Conservation (phyloP, 2,329 filamentous ascomycete species). For the Colletotrichum simmondsii region DNA sequence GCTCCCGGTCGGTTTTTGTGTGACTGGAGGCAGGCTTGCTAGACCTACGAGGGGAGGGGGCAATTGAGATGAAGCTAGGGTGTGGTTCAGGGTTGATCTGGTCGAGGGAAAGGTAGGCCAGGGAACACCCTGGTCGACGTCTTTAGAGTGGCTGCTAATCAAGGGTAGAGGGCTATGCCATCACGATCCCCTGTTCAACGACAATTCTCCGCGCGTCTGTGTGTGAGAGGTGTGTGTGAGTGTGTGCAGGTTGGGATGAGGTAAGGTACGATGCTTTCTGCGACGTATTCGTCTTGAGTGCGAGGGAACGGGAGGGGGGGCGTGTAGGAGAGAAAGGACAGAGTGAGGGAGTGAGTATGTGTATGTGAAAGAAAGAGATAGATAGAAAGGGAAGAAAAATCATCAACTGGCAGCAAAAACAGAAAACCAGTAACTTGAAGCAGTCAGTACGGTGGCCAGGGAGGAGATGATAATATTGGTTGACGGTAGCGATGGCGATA, state of each 20-base stretch:
- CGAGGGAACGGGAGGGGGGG: not conserved
- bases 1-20: constrained; percentile 61
- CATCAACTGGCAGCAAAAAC: not conserved
- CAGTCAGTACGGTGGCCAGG: not conserved
- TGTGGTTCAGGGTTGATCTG: constrained; percentile 52
- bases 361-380: not conserved
- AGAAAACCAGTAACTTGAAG: not conserved
- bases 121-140: constrained; percentile 47
- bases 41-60: constrained; percentile 46
- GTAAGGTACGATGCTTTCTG: not conserved
- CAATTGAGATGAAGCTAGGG: constrained; percentile 57
- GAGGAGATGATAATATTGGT: constrained; percentile 13
- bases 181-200: constrained; percentile 42
- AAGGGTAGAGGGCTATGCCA: constrained; percentile 48
- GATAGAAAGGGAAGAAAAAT: not conserved
- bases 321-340: not conserved
- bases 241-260: not conserved
- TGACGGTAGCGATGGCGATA: constrained; percentile 13
- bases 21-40: constrained; percentile 46
- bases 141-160: constrained; percentile 52
- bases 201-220: constrained; percentile 51
- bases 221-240: constrained; percentile 36
- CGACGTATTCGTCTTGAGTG: not conserved
- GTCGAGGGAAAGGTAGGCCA: constrained; percentile 46
- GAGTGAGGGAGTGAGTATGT: not conserved